A percentile compares a stretch with the other conserved stretches of the same genome.
Conservation (phyloP, 306 rosid genomes). For the Quercus mongolica region DNA sequence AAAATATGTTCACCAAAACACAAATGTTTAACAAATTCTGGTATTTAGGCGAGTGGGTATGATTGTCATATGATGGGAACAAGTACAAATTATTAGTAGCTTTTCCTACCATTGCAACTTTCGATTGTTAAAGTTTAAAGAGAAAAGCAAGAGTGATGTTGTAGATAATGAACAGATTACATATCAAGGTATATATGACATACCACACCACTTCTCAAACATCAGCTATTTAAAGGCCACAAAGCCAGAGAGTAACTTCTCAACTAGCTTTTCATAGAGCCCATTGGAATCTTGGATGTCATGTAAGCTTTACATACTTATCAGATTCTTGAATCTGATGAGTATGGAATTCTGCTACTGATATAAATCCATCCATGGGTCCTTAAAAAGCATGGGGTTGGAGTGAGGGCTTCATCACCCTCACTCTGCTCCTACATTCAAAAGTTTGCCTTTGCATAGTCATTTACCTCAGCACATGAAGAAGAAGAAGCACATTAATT, state of each 20-base stretch:
- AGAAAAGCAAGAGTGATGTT: conserved; percentile 18
- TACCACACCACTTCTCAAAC: conserved; percentile 19
- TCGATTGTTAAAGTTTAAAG: conserved; percentile 26
- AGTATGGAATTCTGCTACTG: conserved; percentile 37
- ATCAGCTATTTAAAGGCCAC: conserved; percentile 59
- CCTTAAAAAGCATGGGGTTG: conserved; percentile 31
- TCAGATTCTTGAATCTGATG: conserved; percentile 34
- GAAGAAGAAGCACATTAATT: conserved; percentile 16
- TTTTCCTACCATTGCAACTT: conserved; percentile 29
- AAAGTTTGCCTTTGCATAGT: conserved; percentile 54
- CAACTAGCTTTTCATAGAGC: conserved; percentile 42
- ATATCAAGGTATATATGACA: neutral
- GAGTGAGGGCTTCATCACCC: conserved; percentile 25
- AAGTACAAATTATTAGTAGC: conserved; percentile 1
- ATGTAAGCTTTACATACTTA: conserved; percentile 12
- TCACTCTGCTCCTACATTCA: conserved; percentile 33
- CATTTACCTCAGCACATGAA: conserved; percentile 20
- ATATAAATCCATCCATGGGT: conserved; percentile 45
- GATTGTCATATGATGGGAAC: conserved; percentile 19
- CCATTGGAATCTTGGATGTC: conserved; percentile 22
- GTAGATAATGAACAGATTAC: conserved; percentile 39
- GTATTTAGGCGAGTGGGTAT: conserved; percentile 1
- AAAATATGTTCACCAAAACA: too few species aligned
- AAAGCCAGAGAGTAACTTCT: conserved; percentile 30
- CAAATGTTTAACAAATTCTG: too few species aligned